These are phyloP conservation scores for Candida alai DNA, from an alignment of 805 yeast genomes.

Conservation along the genomic window DNA sequence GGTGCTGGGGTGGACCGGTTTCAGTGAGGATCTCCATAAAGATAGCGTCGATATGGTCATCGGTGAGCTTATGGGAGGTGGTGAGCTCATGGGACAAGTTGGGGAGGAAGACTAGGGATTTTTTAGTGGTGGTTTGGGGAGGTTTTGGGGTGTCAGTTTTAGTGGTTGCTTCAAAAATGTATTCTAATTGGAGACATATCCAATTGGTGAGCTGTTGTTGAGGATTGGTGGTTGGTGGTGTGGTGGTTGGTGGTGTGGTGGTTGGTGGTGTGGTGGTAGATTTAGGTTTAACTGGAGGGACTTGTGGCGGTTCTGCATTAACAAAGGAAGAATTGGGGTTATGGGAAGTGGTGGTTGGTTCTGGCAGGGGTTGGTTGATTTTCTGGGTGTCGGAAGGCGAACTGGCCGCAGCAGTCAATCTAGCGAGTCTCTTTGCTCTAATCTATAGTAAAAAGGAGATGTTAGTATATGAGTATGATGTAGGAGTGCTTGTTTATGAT, in stretches of 20 bases:
- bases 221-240: constrained; percentile 3
- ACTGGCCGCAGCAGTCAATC: constrained; percentile 18
- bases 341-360: background rate
- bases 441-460: constrained; percentile 24
- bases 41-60: constrained; percentile 43
- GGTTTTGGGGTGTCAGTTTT: too few relatives aligned
- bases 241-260: too few relatives aligned
- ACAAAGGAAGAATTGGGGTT: background rate
- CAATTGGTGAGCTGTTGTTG: constrained; percentile 27
- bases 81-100: constrained; percentile 22
- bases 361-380: background rate
- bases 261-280: too few relatives aligned
- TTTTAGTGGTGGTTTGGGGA: too few relatives aligned
- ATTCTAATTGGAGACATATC: constrained; percentile 36
- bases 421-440: constrained; percentile 52
- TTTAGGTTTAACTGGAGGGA: too few relatives aligned
- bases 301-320: too few relatives aligned
- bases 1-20: constrained; percentile 38
- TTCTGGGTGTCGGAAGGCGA: constrained; percentile 4
- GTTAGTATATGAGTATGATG: constrained; percentile 4
- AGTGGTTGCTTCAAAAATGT: constrained; percentile 32
- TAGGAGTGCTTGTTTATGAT: background rate
- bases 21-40: constrained; percentile 57
- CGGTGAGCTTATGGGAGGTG: constrained; percentile 16
- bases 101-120: constrained; percentile 18